A percentile compares a stretch with the other conserved stretches of the same genome.
These are phyloP conservation scores for Cercospora sp. DNA, from an alignment of 2,329 filamentous ascomycete species.

Conservation along the genomic window DNA sequence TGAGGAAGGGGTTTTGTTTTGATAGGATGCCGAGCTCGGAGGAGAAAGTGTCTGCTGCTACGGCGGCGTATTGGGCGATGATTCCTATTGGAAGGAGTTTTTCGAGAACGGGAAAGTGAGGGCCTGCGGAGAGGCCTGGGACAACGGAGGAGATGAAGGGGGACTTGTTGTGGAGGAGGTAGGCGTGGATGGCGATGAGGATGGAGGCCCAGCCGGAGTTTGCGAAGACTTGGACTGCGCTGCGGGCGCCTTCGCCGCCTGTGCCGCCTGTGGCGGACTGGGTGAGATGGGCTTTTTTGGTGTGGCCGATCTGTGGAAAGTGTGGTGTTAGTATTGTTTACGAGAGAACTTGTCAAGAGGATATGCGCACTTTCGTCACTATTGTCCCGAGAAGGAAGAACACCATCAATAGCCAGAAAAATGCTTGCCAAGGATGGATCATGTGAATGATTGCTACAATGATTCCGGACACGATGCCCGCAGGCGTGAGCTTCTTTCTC, in stretches of 20 bases:
- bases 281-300: constrained; percentile 79
- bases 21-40: constrained; percentile 94
- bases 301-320: constrained; percentile 70
- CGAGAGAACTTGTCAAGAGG: background rate
- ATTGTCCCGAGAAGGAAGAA: constrained; percentile 86
- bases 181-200: constrained; percentile 55
- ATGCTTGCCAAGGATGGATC: constrained; percentile 89
- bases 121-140: constrained; percentile 26
- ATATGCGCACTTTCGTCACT: constrained; percentile 69
- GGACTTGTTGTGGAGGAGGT: constrained; percentile 39
- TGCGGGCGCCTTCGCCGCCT: constrained; percentile 79
- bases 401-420: constrained; percentile 76
- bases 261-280: constrained; percentile 69
- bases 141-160: constrained; percentile 37
- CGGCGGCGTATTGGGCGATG: constrained; percentile 72
- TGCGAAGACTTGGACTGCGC: constrained; percentile 83
- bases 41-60: constrained; percentile 89
- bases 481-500: constrained; percentile 62
- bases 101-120: constrained; percentile 45
- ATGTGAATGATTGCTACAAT: constrained; percentile 78
- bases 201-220: constrained; percentile 80
- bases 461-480: constrained; percentile 70
- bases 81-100: constrained; percentile 51
- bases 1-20: constrained; percentile 71
- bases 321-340: constrained; percentile 3